Conservation (phyloP, 495 filamentous ascomycete genomes). For the Aspergillus sparsus region DNA sequence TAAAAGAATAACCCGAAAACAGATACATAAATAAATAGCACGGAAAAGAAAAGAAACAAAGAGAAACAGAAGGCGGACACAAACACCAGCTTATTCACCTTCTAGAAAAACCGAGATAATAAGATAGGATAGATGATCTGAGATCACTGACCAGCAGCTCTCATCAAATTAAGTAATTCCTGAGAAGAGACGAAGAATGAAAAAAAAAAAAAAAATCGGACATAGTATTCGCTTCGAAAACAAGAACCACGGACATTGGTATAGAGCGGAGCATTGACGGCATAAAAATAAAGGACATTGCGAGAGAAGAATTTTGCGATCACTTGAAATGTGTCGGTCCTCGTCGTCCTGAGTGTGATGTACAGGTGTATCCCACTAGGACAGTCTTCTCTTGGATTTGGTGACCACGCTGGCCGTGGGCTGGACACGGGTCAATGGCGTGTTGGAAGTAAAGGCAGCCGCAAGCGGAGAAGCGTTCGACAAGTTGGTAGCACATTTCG, state of each 20-base stretch:
- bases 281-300: not conserved
- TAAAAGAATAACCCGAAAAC: no score
- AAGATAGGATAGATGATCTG: no score
- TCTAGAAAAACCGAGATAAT: no score
- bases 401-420: slow-evolving; percentile 72
- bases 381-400: slow-evolving; percentile 70
- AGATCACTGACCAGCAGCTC: no score
- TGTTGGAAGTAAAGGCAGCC: slow-evolving; percentile 80
- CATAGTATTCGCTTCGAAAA: no score
- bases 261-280: not conserved
- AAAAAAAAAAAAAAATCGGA: not conserved
- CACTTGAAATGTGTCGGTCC: not conserved
- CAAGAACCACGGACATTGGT: not conserved
- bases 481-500: slow-evolving; percentile 71
- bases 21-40: no score
- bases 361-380: slow-evolving; percentile 78
- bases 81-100: no score
- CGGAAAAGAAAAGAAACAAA: no score
- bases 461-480: slow-evolving; percentile 79
- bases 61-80: no score
- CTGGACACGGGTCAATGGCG: slow-evolving; percentile 70
- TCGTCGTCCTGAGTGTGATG: slow-evolving; percentile 52
- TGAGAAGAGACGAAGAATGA: no score
- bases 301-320: not conserved
- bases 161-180: no score